Conservation (phyloP, 805 yeast genomes). For the Yarrowia phangngaensis region DNA sequence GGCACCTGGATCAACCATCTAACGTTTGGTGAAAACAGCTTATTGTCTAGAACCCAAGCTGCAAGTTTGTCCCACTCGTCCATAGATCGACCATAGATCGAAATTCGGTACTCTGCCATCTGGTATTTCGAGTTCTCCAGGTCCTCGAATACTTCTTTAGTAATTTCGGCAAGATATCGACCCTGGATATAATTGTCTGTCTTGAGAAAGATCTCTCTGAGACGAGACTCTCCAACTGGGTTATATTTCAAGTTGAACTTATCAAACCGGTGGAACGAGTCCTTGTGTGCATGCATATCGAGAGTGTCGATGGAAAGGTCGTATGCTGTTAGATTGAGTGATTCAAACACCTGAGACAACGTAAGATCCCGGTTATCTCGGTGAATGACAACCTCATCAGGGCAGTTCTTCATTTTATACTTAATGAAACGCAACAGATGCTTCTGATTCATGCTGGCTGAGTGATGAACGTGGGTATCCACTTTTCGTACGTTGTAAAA, state of each 20-base stretch:
- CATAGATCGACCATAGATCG: slow-evolving; percentile 82
- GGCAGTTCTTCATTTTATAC: slow-evolving; percentile 81
- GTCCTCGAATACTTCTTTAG: slow-evolving; percentile 90
- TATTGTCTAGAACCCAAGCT: slow-evolving; percentile 90
- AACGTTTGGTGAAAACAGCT: slow-evolving; percentile 85
- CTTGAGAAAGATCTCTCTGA: slow-evolving; percentile 91
- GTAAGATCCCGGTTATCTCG: slow-evolving; percentile 90
- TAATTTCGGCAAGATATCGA: slow-evolving; percentile 83
- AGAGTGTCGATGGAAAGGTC: slow-evolving; percentile 93
- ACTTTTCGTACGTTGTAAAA: slow-evolving; percentile 95
- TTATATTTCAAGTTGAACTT: slow-evolving; percentile 95
- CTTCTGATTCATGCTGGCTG: slow-evolving; percentile 99
- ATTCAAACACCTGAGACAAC: slow-evolving; percentile 82
- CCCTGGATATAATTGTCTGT: slow-evolving; percentile 93
- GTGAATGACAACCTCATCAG: slow-evolving; percentile 85
- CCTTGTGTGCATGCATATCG: slow-evolving; percentile 99
- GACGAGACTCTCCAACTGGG: slow-evolving; percentile 96
- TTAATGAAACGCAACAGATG: slow-evolving; percentile 92
- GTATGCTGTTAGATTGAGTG: slow-evolving; percentile 86
- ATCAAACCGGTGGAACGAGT: slow-evolving; percentile 95
- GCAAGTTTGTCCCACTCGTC: slow-evolving; percentile 97
- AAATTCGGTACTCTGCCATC: slow-evolving; percentile 94
- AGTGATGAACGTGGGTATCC: slow-evolving; percentile 97
- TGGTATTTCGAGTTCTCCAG: slow-evolving; percentile 93
- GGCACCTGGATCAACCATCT: slow-evolving; percentile 98